phyloP scores from a whole-genome alignment of 495 filamentous ascomycete genomes.

The Lichenothelia convexa region DNA sequence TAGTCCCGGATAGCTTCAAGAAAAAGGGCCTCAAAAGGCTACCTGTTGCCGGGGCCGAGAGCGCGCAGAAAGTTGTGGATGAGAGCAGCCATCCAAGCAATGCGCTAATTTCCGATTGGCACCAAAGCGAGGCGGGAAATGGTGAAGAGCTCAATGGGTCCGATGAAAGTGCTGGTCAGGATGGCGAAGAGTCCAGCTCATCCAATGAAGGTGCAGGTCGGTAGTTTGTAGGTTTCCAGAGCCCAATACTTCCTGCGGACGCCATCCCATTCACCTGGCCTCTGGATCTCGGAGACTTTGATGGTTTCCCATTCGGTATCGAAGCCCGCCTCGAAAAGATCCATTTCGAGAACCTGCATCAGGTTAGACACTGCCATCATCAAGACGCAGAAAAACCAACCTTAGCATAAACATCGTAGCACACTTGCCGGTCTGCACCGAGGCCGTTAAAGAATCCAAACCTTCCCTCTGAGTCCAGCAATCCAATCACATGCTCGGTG shows the following conservation, averaged over 20 bases:
- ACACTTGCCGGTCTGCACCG: constrained; percentile 77
- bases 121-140: constrained; percentile 1
- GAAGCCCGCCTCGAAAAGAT: constrained; percentile 77
- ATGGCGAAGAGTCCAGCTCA: no score
- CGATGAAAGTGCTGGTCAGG: no score
- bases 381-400: constrained; percentile 11
- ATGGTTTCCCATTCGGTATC: constrained; percentile 76
- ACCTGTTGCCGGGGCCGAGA: constrained; percentile 15
- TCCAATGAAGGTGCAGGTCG: constrained; percentile 29
- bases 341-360: constrained; percentile 59
- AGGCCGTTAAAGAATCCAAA: constrained; percentile 96
- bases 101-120: constrained; percentile 11
- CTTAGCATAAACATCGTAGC: constrained; percentile 89
- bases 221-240: constrained; percentile 54
- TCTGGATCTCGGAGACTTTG: constrained; percentile 37
- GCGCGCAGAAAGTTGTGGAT: constrained; percentile 17
- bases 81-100: constrained; percentile 11
- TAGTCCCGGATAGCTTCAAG: constrained; percentile 16
- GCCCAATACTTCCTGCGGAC: constrained; percentile 79
- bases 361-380: neutral
- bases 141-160: neutral
- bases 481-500: constrained; percentile 59
- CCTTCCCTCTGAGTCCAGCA: constrained; percentile 41
- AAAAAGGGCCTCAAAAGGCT: constrained; percentile 15
- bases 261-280: constrained; percentile 63